Evolutionary conservation across 768 basidiomycete genomes (phyloP).

Genomic region (Dacryopinax spathularia): DNA sequence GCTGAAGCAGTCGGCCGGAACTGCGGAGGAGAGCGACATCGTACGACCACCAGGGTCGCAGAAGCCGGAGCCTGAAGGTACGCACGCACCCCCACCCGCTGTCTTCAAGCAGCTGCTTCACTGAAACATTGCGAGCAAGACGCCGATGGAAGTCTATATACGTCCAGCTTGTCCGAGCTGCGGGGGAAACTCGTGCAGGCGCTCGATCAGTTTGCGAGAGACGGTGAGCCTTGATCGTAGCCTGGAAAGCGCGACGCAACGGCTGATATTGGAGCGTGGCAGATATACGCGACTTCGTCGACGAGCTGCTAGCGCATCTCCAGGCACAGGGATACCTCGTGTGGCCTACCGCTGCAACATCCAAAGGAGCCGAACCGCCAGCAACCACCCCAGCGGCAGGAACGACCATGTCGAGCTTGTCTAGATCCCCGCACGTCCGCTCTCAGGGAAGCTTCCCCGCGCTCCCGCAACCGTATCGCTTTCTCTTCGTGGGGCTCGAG

Average conservation of each 20-base stretch:
- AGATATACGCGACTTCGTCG: not conserved
- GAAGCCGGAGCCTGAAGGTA: slow-evolving; percentile 3
- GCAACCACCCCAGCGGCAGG: not conserved
- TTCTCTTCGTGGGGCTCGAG: not conserved
- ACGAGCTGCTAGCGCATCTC: not conserved
- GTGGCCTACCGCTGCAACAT: not conserved
- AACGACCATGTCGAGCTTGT: not conserved
- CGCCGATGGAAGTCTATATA: not conserved
- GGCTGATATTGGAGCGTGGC: too few relatives aligned
- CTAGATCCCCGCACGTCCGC: not conserved
- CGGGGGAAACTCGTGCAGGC: not conserved
- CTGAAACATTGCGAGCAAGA: not conserved
- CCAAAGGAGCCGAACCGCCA: not conserved
- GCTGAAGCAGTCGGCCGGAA: not conserved
- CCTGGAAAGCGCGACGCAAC: too few relatives aligned
- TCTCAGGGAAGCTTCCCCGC: not conserved
- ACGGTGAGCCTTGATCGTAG: too few relatives aligned
- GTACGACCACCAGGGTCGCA: not conserved
- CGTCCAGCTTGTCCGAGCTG: not conserved
- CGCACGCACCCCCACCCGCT: not conserved
- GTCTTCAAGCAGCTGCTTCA: not conserved
- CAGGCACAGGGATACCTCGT: not conserved
- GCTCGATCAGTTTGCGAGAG: not conserved
- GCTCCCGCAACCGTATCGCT: not conserved
- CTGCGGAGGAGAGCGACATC: not conserved